Base-by-base conservation (phyloP, 768 basidiomycete species). In the Serendipita indica region DNA sequence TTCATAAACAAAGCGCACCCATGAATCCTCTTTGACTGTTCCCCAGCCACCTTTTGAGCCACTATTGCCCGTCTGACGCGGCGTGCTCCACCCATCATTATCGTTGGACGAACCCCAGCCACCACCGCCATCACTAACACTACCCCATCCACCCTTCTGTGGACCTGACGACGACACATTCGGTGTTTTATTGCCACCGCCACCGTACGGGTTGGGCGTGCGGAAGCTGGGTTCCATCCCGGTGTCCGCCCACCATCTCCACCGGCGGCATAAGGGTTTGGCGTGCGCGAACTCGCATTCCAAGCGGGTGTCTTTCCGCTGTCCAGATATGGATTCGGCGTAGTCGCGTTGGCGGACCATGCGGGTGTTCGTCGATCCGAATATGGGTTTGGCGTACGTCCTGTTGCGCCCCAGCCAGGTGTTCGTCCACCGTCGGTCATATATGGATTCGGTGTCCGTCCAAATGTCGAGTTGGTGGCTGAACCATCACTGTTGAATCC, bases 311-410 rank as follows among this genome's bases (percentile, higher is more conserved):
- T 79, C 62, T 72, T 78, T 33, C 80, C 75, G 33, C 75, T 76
- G 56, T 74, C 77, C 10, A 73, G 74, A 59, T 86, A 84, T 0
- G 84, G 83, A 67, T 86, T 88, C 3, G 86, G 85, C 2, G 86
- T 87, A 58, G 79, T 72, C 28, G 80, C 78, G 39, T 73, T 72
- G 5, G 76, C 76, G 61, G 74, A 77, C 77, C 82, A 84, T 14
- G 82, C 83, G 0, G 86, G 86, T 4, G 86, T 88, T 59, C 76
- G 74, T 33, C 81, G 75, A 32, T 64, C 65, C 7, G 72, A 78
- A 60, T 79, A 79, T 4, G 84, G 82, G 58, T 69, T 67, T 13
- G 72, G 70, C 20, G 71, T 71, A 49, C 65, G 61, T 18, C 69
- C 70, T 14, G 65, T 69, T 37, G 62, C 56, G 45, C 63, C 62